Evolutionary conservation across 352 stramenopile genomes (phyloP).

Genomic region (Globisporangium recalcitrans): DNA sequence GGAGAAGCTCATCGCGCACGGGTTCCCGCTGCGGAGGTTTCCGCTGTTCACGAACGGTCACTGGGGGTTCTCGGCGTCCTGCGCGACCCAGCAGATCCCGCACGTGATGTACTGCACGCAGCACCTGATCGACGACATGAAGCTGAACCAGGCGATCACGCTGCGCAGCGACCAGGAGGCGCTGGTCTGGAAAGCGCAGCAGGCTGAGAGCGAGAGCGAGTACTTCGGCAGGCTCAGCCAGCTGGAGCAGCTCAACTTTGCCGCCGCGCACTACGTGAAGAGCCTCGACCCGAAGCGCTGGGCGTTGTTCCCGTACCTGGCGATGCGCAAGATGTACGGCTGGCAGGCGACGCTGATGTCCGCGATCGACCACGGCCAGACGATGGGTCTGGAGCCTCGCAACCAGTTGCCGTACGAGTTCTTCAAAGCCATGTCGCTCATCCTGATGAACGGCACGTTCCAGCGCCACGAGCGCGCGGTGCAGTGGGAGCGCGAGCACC

Average conservation of each 20-base stretch:
- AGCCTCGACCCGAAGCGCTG: slow-evolving; percentile 30
- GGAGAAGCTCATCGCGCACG: slow-evolving; percentile 35
- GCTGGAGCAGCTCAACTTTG: slow-evolving; percentile 27
- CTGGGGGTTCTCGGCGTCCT: slow-evolving; percentile 19
- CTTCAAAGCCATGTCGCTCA: slow-evolving; percentile 32
- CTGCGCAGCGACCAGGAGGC: slow-evolving; percentile 25
- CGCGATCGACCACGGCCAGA: slow-evolving; percentile 21
- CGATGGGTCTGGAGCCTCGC: slow-evolving; percentile 13
- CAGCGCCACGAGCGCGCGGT: slow-evolving; percentile 33
- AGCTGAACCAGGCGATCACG: slow-evolving; percentile 11
- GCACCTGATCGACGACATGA: slow-evolving; percentile 33
- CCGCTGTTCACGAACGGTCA: slow-evolving; percentile 32
- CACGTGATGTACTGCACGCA: slow-evolving; percentile 35
- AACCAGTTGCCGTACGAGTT: slow-evolving; percentile 34
- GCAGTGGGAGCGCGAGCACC: slow-evolving; percentile 36
- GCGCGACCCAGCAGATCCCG: slow-evolving; percentile 21
- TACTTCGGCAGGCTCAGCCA: slow-evolving; percentile 25
- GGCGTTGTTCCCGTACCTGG: slow-evolving; percentile 43
- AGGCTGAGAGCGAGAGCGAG: slow-evolving; percentile 35
- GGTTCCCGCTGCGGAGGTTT: slow-evolving; percentile 39
- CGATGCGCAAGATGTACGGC: slow-evolving; percentile 37
- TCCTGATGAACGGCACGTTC: slow-evolving; percentile 30
- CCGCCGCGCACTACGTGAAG: slow-evolving; percentile 32
- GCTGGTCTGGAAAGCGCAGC: slow-evolving; percentile 35
- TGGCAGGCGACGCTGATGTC: slow-evolving; percentile 40